Conservation (phyloP, 1,139 yeast species). For the Taphrina deformans region DNA sequence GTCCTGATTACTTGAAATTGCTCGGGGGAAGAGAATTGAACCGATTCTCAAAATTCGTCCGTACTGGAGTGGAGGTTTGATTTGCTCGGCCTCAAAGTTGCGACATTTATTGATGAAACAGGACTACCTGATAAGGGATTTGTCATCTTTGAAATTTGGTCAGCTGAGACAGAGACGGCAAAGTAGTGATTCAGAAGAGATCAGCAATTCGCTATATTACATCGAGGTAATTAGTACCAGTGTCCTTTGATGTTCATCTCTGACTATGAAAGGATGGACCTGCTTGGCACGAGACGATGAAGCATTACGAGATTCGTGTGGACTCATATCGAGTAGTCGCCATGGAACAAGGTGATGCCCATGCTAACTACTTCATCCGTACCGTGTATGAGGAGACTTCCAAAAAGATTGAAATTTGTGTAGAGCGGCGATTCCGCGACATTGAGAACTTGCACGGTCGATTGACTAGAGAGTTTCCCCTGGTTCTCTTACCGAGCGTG, state of each 20-base stretch:
- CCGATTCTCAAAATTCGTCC: neutral
- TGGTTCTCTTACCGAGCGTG: neutral
- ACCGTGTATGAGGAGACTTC: neutral
- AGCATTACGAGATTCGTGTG: neutral
- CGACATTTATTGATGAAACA: neutral
- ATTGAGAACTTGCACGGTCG: neutral
- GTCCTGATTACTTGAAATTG: neutral
- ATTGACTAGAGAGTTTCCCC: neutral
- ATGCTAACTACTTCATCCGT: neutral
- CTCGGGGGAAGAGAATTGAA: neutral
- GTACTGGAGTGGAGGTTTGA: constrained; percentile 7
- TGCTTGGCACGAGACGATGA: constrained; percentile 1
- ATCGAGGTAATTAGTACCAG: neutral
- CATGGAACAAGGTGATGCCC: neutral
- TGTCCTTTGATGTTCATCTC: neutral
- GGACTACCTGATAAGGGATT: neutral
- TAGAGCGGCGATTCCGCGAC: neutral
- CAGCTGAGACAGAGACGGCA: neutral
- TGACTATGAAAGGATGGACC: neutral
- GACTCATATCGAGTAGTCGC: neutral
- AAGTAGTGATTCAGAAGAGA: neutral
- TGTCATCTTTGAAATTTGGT: neutral
- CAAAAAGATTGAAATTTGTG: neutral
- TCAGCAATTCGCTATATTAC: neutral
- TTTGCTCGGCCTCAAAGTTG: neutral